Evolutionary conservation across 371 early-diverging fungal species (phyloP).

Genomic region (Rhizopus delemar): DNA sequence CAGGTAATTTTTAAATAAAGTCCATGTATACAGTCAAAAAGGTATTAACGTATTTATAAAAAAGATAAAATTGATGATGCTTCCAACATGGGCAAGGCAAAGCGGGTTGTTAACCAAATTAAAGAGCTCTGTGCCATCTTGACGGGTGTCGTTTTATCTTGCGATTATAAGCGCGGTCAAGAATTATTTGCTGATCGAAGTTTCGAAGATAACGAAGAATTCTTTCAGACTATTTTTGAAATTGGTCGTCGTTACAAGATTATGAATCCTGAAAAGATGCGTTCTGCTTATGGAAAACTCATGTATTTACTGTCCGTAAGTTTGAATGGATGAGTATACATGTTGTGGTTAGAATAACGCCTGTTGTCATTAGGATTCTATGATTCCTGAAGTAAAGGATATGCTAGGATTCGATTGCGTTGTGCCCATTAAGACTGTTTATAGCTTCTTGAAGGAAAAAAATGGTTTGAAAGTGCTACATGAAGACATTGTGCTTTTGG

Average conservation of each 20-base stretch:
- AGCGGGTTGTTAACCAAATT: conserved; percentile 92
- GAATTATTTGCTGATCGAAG: conserved; percentile 80
- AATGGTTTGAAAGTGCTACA: conserved; percentile 69
- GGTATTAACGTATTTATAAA: conserved; percentile 56
- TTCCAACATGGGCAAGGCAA: conserved; percentile 78
- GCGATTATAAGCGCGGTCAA: conserved; percentile 86
- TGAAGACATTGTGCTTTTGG: conserved; percentile 77
- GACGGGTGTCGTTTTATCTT: conserved; percentile 83
- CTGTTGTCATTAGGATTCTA: conserved; percentile 68
- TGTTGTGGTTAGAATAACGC: background rate
- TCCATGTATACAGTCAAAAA: background rate
- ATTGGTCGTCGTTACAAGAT: conserved; percentile 94
- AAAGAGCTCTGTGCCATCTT: conserved; percentile 92
- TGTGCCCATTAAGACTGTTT: conserved; percentile 85
- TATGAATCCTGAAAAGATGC: conserved; percentile 98
- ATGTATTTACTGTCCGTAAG: conserved; percentile 84
- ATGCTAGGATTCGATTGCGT: conserved; percentile 84
- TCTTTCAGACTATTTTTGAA: conserved; percentile 92
- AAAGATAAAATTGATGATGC: conserved; percentile 89
- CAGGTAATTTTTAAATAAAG: conserved; percentile 24
- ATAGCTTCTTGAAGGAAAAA: conserved; percentile 68
- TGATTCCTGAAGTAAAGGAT: conserved; percentile 82
- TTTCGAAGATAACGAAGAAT: conserved; percentile 85
- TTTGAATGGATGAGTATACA: background rate
- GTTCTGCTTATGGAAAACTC: conserved; percentile 91